Evolutionary conservation across 2,329 filamentous ascomycete genomes (phyloP).

Genomic region (Sclerotinia glacialis): DNA sequence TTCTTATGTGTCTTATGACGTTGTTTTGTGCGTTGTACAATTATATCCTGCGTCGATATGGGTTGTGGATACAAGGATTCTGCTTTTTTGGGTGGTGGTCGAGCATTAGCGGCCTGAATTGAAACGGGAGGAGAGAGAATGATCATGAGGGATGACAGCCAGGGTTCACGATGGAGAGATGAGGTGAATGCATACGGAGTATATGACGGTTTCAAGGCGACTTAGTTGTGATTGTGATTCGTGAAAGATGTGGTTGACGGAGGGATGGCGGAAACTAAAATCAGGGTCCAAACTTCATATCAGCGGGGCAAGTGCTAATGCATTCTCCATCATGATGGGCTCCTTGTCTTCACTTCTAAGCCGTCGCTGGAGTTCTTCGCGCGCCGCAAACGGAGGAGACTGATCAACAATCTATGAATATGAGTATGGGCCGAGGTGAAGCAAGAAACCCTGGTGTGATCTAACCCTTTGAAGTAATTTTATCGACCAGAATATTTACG

Average conservation of each 20-base stretch:
- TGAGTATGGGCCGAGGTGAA: background rate
- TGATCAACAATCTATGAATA: background rate
- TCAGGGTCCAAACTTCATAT: background rate
- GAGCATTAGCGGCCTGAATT: background rate
- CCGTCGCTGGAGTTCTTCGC: background rate
- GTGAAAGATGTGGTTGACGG: background rate
- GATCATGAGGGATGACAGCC: background rate
- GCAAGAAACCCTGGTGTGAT: background rate
- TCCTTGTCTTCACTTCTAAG: background rate
- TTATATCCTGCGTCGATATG: background rate
- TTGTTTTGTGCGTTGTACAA: conserved; percentile 6
- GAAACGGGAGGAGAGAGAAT: background rate
- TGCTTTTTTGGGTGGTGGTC: background rate
- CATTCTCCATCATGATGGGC: background rate
- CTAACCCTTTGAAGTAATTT: background rate
- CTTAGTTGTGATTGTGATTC: background rate
- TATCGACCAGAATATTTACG: background rate
- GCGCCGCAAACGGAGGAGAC: background rate
- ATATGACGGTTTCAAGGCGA: background rate
- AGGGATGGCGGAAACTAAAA: background rate
- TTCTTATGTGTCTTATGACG: background rate
- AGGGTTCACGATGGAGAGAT: background rate
- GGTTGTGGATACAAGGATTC: background rate
- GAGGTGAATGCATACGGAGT: too few relatives aligned
- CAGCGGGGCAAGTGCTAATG: background rate